These are phyloP conservation scores for Schoenoplectus triqueter DNA, from an alignment of 202 grass and related monocot genomes.

Conservation along the genomic window DNA sequence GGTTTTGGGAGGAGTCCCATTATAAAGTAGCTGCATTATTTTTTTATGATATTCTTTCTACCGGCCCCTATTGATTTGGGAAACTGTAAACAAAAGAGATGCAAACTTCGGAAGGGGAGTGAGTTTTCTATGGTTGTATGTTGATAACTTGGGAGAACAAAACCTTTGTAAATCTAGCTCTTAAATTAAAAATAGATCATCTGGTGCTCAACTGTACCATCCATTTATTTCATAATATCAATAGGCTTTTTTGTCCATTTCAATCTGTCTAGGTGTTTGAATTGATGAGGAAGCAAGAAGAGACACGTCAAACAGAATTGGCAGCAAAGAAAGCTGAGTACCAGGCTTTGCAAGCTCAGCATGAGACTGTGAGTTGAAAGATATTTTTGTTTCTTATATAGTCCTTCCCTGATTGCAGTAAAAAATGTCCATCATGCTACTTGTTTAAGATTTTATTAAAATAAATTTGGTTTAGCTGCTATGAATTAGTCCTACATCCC, in stretches of 20 bases:
- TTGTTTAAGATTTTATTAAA: not conserved
- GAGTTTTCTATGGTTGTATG: not conserved
- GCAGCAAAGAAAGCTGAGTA: constrained; percentile 56
- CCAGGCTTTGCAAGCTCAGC: constrained; percentile 47
- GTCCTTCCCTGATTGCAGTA: constrained; percentile 28
- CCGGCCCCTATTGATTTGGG: not conserved
- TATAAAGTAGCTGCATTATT: not conserved
- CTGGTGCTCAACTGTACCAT: not conserved
- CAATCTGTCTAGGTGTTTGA: constrained; percentile 64
- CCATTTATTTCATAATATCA: not conserved
- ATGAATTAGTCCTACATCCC: not conserved
- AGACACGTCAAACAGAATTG: constrained; percentile 57
- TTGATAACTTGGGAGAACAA: not conserved
- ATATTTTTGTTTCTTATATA: constrained; percentile 36
- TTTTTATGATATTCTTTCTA: not conserved
- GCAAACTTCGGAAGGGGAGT: not conserved
- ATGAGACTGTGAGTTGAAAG: constrained; percentile 64
- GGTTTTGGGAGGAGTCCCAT: not conserved
- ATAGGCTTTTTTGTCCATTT: constrained; percentile 21
- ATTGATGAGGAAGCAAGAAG: constrained; percentile 66
- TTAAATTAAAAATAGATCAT: not conserved
- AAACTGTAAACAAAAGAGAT: not conserved
- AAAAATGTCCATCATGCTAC: not conserved
- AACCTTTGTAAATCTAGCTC: too few relatives aligned
- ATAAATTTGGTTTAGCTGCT: too few relatives aligned